Evolutionary conservation across 2,329 filamentous ascomycete genomes (phyloP).

Genomic region (Aotearoamyces nothofagi): DNA sequence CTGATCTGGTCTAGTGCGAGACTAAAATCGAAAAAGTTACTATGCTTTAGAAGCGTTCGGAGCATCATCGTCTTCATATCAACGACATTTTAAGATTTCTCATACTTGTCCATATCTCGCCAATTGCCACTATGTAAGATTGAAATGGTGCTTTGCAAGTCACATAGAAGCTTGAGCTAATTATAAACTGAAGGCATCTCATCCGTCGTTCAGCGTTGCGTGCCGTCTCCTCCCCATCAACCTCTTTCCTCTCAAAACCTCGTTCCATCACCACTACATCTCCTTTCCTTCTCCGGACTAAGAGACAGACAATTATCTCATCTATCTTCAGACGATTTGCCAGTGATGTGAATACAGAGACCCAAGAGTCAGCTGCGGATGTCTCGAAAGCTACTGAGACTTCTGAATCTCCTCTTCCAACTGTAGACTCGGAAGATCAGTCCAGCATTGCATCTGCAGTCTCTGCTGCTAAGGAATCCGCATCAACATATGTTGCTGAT

Average conservation of each 20-base stretch:
- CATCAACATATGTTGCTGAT: constrained; percentile 6
- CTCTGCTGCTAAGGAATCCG: constrained; percentile 9
- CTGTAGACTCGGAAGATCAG: constrained; percentile 13
- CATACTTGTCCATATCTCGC: no score
- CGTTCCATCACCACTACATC: constrained; percentile 23
- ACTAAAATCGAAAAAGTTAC: no score
- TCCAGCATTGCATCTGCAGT: constrained; percentile 11
- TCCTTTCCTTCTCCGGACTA: constrained; percentile 17
- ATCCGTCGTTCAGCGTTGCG: constrained; percentile 41
- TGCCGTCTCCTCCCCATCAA: constrained; percentile 30
- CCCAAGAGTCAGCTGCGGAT: constrained; percentile 14
- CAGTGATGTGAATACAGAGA: constrained; percentile 23
- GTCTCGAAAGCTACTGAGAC: no score
- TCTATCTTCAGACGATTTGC: constrained; percentile 30
- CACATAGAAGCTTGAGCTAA: no score
- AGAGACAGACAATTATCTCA: constrained; percentile 21
- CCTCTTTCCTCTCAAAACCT: constrained; percentile 25
- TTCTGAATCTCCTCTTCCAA: no score
- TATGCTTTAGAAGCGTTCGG: no score
- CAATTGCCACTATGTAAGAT: no score
- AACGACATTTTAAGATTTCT: no score
- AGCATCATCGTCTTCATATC: no score
- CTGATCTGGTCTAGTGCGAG: no score
- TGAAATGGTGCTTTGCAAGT: no score
- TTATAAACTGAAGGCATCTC: constrained; percentile 20